These are phyloP conservation scores for Tolypocladium tropicale DNA, from an alignment of 2,329 filamentous ascomycete species.

Conservation along the genomic window DNA sequence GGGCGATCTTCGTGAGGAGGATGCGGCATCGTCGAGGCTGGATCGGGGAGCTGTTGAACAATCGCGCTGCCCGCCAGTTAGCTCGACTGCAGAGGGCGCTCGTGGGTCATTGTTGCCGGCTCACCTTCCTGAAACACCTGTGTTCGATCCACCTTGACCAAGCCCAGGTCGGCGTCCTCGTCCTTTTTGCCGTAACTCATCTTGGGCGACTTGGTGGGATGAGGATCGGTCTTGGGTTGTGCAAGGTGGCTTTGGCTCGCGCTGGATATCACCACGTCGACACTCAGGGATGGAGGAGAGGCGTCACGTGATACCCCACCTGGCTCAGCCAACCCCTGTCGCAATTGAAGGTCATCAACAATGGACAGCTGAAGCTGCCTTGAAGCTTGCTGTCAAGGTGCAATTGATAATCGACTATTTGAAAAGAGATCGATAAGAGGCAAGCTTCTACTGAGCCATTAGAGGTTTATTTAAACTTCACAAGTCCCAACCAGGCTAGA, in stretches of 20 bases:
- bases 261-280: conserved; percentile 27
- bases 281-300: conserved; percentile 22
- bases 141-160: conserved; percentile 96
- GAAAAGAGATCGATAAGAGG: background rate
- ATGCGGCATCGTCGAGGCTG: conserved; percentile 96
- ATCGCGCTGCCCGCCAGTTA: conserved; percentile 57
- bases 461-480: background rate
- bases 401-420: too few relatives aligned
- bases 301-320: conserved; percentile 23
- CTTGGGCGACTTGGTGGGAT: conserved; percentile 32
- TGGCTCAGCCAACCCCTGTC: background rate
- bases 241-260: conserved; percentile 21
- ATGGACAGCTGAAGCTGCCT: background rate
- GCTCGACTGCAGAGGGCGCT: conserved; percentile 15
- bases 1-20: conserved; percentile 91
- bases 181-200: conserved; percentile 99
- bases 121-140: conserved; percentile 98
- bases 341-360: background rate
- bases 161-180: conserved; percentile 85
- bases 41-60: conserved; percentile 97
- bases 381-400: background rate
- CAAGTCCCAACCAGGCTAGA: background rate
- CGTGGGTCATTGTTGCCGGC: conserved; percentile 12
- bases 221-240: conserved; percentile 20
- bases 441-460: too few relatives aligned